phyloP scores from a whole-genome alignment of 495 filamentous ascomycete species.

The Neurospora africana region DNA sequence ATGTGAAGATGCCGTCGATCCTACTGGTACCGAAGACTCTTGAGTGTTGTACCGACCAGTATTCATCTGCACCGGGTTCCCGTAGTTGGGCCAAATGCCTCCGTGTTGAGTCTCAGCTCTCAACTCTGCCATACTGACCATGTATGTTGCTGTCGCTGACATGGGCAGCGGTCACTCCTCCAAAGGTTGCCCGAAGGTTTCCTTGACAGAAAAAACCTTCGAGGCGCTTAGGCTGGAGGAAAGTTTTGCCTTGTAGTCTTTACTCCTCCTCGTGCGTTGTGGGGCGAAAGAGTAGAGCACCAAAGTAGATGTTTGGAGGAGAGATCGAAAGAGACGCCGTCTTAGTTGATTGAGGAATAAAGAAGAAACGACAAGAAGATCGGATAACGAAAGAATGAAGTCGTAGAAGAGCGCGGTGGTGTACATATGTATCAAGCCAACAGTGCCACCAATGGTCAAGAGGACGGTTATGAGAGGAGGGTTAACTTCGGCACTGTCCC shows the following conservation, averaged over 20 bases:
- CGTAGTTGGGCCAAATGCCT: constrained; percentile 42
- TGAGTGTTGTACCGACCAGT: constrained; percentile 32
- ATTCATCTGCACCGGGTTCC: constrained; percentile 37
- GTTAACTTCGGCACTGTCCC: constrained; percentile 34
- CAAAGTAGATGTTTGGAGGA: not conserved
- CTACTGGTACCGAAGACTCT: constrained; percentile 29
- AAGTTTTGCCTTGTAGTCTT: not conserved
- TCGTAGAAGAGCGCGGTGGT: constrained; percentile 23
- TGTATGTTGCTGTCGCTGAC: constrained; percentile 43
- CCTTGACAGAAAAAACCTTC: constrained; percentile 6
- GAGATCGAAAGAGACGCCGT: not conserved
- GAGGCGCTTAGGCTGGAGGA: not conserved
- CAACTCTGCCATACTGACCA: constrained; percentile 46
- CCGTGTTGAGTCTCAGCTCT: constrained; percentile 40
- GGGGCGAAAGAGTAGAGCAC: not conserved
- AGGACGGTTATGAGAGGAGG: constrained; percentile 36
- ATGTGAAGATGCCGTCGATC: constrained; percentile 31
- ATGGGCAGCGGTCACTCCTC: constrained; percentile 36
- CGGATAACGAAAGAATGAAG: constrained; percentile 31
- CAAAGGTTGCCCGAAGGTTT: constrained; percentile 9
- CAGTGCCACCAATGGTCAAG: constrained; percentile 32
- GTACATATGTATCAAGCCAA: constrained; percentile 30
- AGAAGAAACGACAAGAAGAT: constrained; percentile 20
- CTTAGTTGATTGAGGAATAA: constrained; percentile 1
- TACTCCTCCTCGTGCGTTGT: not conserved